Evolutionary conservation across 148 eudicot genomes (phyloP).

Genomic region (Vaccinium corymbosum): DNA sequence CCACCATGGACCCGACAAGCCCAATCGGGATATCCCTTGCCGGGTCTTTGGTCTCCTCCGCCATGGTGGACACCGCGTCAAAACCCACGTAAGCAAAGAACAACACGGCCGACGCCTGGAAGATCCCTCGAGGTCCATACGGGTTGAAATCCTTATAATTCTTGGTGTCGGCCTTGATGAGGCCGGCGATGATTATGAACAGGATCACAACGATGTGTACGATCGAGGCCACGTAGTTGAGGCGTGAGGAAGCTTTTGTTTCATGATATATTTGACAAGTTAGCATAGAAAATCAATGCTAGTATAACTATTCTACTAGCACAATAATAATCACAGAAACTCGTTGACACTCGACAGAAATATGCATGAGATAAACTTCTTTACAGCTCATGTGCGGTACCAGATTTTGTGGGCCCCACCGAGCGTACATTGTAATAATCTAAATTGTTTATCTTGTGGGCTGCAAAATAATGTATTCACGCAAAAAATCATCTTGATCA

Average conservation of each 20-base stretch:
- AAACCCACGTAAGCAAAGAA: conserved; percentile 71
- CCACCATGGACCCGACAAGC: conserved; percentile 42
- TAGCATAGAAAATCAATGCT: not conserved
- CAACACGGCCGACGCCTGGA: conserved; percentile 54
- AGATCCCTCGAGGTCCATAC: conserved; percentile 33
- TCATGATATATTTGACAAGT: not conserved
- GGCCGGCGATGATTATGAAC: conserved; percentile 57
- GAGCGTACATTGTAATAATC: too few species aligned
- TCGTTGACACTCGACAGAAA: too few species aligned
- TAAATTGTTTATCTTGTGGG: too few species aligned
- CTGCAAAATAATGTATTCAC: too few species aligned
- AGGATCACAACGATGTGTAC: conserved; percentile 44
- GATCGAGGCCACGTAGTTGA: conserved; percentile 50
- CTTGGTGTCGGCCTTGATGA: conserved; percentile 38
- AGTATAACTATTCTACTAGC: too few species aligned
- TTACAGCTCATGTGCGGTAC: too few species aligned
- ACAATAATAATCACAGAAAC: too few species aligned
- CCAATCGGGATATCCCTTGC: conserved; percentile 53
- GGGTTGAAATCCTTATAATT: conserved; percentile 34
- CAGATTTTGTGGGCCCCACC: too few species aligned
- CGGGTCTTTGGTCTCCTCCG: conserved; percentile 59
- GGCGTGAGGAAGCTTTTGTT: conserved; percentile 40
- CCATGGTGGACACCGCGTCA: conserved; percentile 56
- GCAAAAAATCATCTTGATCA: too few species aligned
- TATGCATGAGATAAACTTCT: too few species aligned